These are phyloP conservation scores for Marsdenia floribunda DNA, from an alignment of 257 asterid species.

Conservation along the genomic window DNA sequence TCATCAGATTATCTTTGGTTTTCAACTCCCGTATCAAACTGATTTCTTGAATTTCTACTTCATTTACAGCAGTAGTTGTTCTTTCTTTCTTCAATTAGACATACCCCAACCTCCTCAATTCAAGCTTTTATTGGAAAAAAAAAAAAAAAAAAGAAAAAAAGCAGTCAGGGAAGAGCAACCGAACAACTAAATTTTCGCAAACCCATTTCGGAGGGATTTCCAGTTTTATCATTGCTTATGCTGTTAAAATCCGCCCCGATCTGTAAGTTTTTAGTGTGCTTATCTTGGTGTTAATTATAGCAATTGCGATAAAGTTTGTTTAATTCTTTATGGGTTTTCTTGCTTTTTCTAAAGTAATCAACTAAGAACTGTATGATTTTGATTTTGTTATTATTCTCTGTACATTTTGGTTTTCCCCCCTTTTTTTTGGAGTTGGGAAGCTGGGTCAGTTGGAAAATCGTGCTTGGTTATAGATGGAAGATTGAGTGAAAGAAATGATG, in stretches of 20 bases:
- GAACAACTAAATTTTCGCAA: not conserved
- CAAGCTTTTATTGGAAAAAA: not conserved
- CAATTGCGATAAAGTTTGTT: not conserved
- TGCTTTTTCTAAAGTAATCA: not conserved
- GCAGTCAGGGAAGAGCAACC: not conserved
- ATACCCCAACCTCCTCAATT: not conserved
- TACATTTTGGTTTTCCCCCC: not conserved
- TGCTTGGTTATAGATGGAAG: not conserved
- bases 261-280: conserved; percentile 12
- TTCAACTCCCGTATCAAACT: not conserved
- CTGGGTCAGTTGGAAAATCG: not conserved
- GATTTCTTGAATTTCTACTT: not conserved
- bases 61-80: not conserved
- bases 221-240: conserved; percentile 2
- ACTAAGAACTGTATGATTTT: not conserved
- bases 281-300: not conserved
- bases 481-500: not conserved
- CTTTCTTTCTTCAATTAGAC: not conserved
- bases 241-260: conserved; percentile 7
- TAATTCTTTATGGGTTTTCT: not conserved
- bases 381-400: not conserved
- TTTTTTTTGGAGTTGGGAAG: not conserved
- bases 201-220: not conserved
- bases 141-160: not conserved
- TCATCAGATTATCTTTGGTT: not conserved